phyloP scores from a whole-genome alignment of 345 rosid species.

The Citrus inodora region DNA sequence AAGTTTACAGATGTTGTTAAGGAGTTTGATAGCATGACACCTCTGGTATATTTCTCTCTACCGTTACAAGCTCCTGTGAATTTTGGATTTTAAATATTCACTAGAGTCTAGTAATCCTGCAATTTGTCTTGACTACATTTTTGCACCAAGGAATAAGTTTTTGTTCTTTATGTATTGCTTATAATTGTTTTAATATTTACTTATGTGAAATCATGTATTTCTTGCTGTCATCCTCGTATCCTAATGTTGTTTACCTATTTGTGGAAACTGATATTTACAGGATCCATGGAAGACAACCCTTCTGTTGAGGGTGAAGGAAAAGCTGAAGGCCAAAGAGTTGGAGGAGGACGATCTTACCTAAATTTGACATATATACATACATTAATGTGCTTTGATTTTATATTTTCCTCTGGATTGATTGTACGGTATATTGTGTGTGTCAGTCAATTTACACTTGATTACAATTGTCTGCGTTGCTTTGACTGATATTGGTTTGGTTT shows the following conservation, averaged over 20 bases:
- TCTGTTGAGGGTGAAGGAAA: slow-evolving; percentile 93
- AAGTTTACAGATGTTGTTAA: slow-evolving; percentile 86
- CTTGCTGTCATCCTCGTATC: background rate
- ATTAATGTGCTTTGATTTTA: background rate
- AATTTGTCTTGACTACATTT: background rate
- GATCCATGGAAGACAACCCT: slow-evolving; percentile 97
- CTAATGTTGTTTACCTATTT: background rate
- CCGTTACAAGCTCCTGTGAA: background rate
- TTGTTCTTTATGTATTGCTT: background rate
- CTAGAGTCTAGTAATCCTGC: background rate
- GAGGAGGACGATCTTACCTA: slow-evolving; percentile 98
- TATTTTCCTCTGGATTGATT: slow-evolving; percentile 21
- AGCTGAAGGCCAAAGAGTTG: slow-evolving; percentile 87
- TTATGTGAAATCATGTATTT: background rate
- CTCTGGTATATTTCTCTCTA: slow-evolving; percentile 54
- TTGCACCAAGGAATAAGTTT: background rate
- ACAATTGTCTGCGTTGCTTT: slow-evolving; percentile 1
- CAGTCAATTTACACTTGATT: background rate
- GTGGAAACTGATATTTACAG: slow-evolving; percentile 25
- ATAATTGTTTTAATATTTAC: background rate
- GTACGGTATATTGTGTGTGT: slow-evolving; percentile 16
- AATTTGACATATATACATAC: slow-evolving; percentile 15
- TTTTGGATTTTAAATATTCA: background rate
- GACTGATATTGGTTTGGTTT: slow-evolving; percentile 13
- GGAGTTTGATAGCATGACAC: slow-evolving; percentile 99